Conservation (phyloP, 495 filamentous ascomycete genomes). For the Neurospora sublineolata region DNA sequence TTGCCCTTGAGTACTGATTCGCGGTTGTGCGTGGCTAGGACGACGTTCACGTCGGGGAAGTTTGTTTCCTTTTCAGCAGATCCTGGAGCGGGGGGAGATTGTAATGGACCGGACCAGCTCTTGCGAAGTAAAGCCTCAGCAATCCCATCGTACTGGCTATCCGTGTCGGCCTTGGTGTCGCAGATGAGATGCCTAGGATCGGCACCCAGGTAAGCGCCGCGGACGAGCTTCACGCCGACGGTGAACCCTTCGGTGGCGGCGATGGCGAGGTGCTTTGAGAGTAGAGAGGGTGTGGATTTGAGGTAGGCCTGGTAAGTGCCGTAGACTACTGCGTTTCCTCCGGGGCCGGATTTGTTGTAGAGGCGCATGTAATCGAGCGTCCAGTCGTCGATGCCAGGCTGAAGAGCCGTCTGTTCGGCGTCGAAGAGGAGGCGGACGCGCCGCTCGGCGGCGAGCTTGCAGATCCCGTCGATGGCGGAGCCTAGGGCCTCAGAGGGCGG, state of each 20-base stretch:
- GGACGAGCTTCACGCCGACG: conserved; percentile 81
- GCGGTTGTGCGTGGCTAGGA: conserved; percentile 90
- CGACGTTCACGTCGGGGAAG: conserved; percentile 58
- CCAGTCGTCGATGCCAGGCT: conserved; percentile 80
- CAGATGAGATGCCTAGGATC: conserved; percentile 73
- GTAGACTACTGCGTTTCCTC: conserved; percentile 42
- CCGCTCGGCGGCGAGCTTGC: conserved; percentile 57
- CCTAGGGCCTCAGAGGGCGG: conserved; percentile 52
- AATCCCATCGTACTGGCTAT: conserved; percentile 30
- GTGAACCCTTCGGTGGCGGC: conserved; percentile 61
- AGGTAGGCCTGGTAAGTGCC: conserved; percentile 79
- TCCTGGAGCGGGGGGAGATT: conserved; percentile 21
- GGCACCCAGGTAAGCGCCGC: conserved; percentile 76
- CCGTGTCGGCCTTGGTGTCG: conserved; percentile 71
- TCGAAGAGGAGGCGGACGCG: conserved; percentile 75
- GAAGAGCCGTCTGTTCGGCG: conserved; percentile 74
- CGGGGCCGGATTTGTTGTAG: conserved; percentile 48
- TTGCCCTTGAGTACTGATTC: conserved; percentile 65
- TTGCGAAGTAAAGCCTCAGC: conserved; percentile 25
- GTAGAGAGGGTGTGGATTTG: conserved; percentile 51
- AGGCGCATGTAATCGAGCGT: conserved; percentile 61
- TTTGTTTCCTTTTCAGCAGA: conserved; percentile 15
- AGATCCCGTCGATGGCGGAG: conserved; percentile 61
- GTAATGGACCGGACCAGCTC: conserved; percentile 38
- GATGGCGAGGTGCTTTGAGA: conserved; percentile 54